Base-by-base conservation (phyloP, 495 filamentous ascomycete genomes). In the Clohesyomyces aquaticus region DNA sequence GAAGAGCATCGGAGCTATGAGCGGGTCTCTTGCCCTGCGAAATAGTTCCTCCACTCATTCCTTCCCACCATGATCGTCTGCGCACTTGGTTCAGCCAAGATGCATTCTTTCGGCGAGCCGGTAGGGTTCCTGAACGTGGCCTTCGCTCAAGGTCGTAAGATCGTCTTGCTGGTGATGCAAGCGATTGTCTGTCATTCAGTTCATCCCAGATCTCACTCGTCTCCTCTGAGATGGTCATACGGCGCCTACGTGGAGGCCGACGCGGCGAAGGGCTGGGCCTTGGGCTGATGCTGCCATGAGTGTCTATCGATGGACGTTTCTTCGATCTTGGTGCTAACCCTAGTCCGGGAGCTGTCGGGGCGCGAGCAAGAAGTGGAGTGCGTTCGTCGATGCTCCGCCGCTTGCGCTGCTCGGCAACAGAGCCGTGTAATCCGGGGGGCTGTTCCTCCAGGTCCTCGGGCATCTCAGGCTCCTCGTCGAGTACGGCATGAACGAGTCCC, bases 401-500 rank as follows among this genome's bases (percentile, higher is more conserved):
- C 35, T 60, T 70, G 14, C 47, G 50, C 21, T 66, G 61, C 6
- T 65, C 67, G 18, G 22, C 4, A 4, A 59, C 3, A 2, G 62
- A 32, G n/a, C 61, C 58, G 23, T 69, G 56, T 19, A 59, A 19
- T 46, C 66, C 56, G 35, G 59, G 59, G 21, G 60, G 41, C n/a
- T 65, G 48, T 22, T 59, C 79, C 52, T 86, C 83, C 25, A 79
- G 78, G 49, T 88, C 86, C 11, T 80, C 83, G 47, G 86, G 85
- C 11, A 21, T 49, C 25, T 62, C 52, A 16, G 55, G 47, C 29
- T 63, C 63, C 22, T 65, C 61, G 38, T 73, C 70, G 29, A 54
- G 51, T 10, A 29, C 45, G 16, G 75, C 71, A 21, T 87, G 86
- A 29, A 89, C 81, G 27, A 91, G 79, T 45, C 87, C 87, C 38